Evolutionary conservation across 73 alveolate genomes (phyloP).

Genomic region (Paramecium primaurelia): DNA sequence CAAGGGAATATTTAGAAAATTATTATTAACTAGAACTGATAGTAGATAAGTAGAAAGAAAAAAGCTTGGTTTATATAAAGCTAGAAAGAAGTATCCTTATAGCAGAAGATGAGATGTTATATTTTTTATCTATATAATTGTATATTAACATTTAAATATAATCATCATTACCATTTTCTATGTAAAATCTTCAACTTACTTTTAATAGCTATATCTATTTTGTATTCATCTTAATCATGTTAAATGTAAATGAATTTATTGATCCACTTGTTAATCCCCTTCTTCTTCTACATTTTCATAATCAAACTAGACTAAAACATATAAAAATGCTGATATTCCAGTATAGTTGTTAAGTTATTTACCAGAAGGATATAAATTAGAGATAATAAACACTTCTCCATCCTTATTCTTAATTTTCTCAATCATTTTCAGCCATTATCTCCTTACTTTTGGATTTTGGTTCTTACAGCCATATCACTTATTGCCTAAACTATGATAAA

Average conservation of each 20-base stretch:
- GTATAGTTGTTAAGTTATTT: constrained; percentile 30
- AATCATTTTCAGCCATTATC: neutral
- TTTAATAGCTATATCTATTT: neutral
- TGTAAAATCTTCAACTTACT: neutral
- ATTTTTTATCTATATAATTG: neutral
- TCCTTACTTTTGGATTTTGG: constrained; percentile 46
- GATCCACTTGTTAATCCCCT: neutral
- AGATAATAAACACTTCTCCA: constrained; percentile 38
- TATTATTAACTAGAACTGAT: neutral
- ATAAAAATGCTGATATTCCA: constrained; percentile 54
- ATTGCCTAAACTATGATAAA: constrained; percentile 10
- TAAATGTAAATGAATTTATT: neutral
- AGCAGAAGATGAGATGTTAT: constrained; percentile 33
- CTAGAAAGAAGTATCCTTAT: constrained; percentile 44
- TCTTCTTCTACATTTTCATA: constrained; percentile 29
- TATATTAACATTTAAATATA: neutral
- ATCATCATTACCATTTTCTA: neutral
- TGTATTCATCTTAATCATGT: neutral
- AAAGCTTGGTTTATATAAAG: constrained; percentile 11
- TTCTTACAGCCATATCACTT: constrained; percentile 41
- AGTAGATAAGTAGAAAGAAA: neutral
- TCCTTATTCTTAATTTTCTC: constrained; percentile 46
- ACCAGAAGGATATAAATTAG: constrained; percentile 55
- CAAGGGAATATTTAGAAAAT: neutral
- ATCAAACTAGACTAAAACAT: constrained; percentile 5